Conservation (phyloP, 208 protist genomes). For the Leishmania braziliensis region DNA sequence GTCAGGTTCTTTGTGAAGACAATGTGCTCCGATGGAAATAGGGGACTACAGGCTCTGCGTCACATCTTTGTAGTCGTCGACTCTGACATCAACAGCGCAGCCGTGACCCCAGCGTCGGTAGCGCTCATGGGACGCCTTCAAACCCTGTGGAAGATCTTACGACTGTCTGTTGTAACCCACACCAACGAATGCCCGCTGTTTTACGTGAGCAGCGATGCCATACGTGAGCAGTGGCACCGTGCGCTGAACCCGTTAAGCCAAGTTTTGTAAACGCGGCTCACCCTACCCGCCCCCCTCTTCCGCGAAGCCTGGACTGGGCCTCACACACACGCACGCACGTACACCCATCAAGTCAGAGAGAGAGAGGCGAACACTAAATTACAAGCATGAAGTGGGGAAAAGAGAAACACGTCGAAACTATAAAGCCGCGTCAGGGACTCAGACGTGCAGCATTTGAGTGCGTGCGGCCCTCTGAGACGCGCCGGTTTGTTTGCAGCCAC, state of each 20-base stretch:
- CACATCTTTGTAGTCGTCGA: conserved; percentile 18
- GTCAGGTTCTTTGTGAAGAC: neutral
- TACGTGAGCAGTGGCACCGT: neutral
- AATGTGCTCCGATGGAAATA: neutral
- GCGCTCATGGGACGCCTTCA: neutral
- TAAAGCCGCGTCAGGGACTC: no score
- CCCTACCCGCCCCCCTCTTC: neutral
- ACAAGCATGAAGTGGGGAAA: neutral
- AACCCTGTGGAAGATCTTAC: neutral
- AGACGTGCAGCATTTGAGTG: no score
- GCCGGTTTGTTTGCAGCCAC: no score
- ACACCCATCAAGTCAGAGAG: neutral
- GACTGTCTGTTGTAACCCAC: neutral
- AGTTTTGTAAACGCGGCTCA: conserved; percentile 1
- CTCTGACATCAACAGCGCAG: neutral
- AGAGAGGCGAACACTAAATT: neutral
- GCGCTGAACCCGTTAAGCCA: neutral
- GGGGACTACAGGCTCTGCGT: neutral
- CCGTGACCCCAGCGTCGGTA: neutral
- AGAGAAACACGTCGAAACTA: no score
- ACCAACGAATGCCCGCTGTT: neutral
- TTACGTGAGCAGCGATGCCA: conserved; percentile 13
- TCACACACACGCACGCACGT: neutral
- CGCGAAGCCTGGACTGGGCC: neutral
- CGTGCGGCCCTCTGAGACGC: no score